Conservation (phyloP, 2,329 filamentous ascomycete genomes). For the Alternaria sp. region DNA sequence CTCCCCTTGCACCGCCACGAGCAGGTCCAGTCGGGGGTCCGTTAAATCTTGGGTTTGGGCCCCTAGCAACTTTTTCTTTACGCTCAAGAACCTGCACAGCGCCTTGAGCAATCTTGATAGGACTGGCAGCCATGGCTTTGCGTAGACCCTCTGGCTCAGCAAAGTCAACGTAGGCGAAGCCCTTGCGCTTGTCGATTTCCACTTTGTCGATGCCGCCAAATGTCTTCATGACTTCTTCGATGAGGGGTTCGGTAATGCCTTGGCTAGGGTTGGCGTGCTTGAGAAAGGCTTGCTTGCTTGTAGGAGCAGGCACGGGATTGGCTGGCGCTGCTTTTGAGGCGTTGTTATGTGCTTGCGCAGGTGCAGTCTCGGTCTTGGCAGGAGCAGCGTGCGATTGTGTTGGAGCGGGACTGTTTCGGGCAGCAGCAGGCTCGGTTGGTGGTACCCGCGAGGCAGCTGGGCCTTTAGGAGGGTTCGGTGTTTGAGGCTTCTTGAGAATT, state of each 20-base stretch:
- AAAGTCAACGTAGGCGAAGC: slow-evolving; percentile 94
- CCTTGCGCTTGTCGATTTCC: slow-evolving; percentile 94
- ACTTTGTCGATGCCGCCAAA: slow-evolving; percentile 82
- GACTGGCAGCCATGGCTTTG: slow-evolving; percentile 83
- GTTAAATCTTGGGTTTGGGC: slow-evolving; percentile 40
- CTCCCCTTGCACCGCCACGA: slow-evolving; percentile 42
- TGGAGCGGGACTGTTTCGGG: slow-evolving; percentile 28
- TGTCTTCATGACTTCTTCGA: slow-evolving; percentile 75
- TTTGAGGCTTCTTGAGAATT: slow-evolving; percentile 53
- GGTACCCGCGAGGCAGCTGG: slow-evolving; percentile 40
- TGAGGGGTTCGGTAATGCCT: slow-evolving; percentile 83
- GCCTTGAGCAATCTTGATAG: slow-evolving; percentile 82
- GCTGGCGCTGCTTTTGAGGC: slow-evolving; percentile 23
- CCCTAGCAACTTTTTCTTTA: slow-evolving; percentile 63
- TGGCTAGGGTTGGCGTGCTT: slow-evolving; percentile 80
- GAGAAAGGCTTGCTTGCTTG: slow-evolving; percentile 64
- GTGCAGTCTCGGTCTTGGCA: slow-evolving; percentile 24
- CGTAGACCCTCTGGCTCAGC: slow-evolving; percentile 74
- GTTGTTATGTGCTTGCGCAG: slow-evolving; percentile 14
- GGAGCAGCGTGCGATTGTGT: slow-evolving; percentile 27
- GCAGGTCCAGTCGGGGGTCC: slow-evolving; percentile 42
- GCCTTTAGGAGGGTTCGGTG: slow-evolving; percentile 41
- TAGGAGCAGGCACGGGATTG: slow-evolving; percentile 37
- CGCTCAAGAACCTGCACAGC: slow-evolving; percentile 87
- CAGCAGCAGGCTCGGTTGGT: slow-evolving; percentile 41